Percentiles rank a stretch among this genome's conserved stretches.
Evolutionary conservation across 306 rosid species (phyloP).

Genomic region (Calophaca sinica): DNA sequence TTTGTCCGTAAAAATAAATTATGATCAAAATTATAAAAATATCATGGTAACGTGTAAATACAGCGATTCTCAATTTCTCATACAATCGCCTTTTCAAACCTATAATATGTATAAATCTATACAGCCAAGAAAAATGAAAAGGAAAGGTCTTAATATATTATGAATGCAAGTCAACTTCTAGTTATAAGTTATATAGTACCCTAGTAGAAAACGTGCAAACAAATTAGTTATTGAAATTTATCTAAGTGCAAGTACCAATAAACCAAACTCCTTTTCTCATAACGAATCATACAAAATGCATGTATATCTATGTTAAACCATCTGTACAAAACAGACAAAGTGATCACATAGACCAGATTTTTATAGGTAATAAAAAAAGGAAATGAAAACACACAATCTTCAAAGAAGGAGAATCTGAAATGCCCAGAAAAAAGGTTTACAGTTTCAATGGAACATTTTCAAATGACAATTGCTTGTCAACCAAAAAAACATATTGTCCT

Average conservation of each 20-base stretch:
- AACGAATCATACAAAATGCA: background rate
- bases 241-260: background rate
- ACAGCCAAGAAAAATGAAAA: constrained; percentile 15
- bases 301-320: constrained; percentile 9
- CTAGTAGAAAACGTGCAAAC: too few species aligned
- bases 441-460: constrained; percentile 30
- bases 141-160: constrained; percentile 13
- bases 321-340: constrained; percentile 1
- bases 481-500: constrained; percentile 19
- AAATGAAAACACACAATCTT: constrained; percentile 5
- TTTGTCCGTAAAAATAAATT: constrained; percentile 4
- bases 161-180: background rate
- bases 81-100: constrained; percentile 3
- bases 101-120: constrained; percentile 5
- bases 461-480: constrained; percentile 28
- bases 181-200: background rate
- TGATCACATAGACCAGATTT: background rate
- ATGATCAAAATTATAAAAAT: constrained; percentile 20
- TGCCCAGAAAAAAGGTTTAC: constrained; percentile 5
- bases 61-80: background rate
- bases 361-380: background rate
- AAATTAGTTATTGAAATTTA: too few species aligned
- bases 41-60: constrained; percentile 14
- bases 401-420: constrained; percentile 27
- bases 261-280: background rate